phyloP scores from a whole-genome alignment of 2,329 filamentous ascomycete genomes.

The Calonectria hawksworthii region DNA sequence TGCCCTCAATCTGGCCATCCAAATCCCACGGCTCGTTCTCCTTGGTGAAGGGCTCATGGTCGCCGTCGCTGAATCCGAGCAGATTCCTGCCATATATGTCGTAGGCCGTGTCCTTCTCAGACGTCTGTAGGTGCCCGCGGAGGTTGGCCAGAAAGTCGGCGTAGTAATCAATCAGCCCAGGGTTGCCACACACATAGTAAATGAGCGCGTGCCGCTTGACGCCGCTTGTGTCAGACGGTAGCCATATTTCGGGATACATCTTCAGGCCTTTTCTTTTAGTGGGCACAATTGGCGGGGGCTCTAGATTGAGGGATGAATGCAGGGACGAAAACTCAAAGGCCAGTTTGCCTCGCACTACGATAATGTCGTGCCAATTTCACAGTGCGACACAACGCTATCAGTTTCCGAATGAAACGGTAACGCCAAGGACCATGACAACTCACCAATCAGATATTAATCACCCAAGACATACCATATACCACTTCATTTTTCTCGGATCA shows the following conservation, averaged over 20 bases:
- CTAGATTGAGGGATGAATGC: background rate
- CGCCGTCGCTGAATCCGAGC: conserved; percentile 69
- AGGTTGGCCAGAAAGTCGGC: conserved; percentile 73
- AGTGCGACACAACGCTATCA: background rate
- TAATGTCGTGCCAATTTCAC: background rate
- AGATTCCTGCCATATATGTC: conserved; percentile 72
- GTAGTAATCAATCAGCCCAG: conserved; percentile 83
- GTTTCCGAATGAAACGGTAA: background rate
- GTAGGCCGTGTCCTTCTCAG: conserved; percentile 56
- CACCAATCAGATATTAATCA: background rate
- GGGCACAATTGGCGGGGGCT: background rate
- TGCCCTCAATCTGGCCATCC: conserved; percentile 65
- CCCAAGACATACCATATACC: background rate
- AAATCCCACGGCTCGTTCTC: conserved; percentile 63
- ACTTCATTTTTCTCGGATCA: background rate
- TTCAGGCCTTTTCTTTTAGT: background rate
- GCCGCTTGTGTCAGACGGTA: conserved; percentile 45
- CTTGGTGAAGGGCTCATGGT: conserved; percentile 61
- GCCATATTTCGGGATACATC: conserved; percentile 46
- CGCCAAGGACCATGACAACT: background rate
- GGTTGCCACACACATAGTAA: conserved; percentile 83
- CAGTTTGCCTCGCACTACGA: background rate
- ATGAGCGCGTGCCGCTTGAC: conserved; percentile 63
- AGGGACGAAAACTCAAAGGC: background rate
- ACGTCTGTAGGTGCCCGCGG: conserved; percentile 64